Base-by-base conservation (phyloP, 208 protist species). In the Leishmania amazonensis region DNA sequence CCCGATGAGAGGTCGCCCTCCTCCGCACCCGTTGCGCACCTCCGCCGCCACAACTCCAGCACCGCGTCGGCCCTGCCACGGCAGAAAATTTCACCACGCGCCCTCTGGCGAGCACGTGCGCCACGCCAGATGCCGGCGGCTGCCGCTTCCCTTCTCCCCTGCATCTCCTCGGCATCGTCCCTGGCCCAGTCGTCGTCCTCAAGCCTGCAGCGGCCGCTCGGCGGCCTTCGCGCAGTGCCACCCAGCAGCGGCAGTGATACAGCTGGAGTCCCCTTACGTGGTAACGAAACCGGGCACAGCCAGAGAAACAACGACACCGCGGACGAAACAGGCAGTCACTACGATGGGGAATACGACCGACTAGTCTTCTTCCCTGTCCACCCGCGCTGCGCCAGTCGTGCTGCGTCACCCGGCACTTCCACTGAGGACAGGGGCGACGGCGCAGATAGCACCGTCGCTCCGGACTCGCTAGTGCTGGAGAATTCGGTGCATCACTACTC, bases 311-410 rank as follows among this genome's bases (percentile, higher is more conserved):
- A 24, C 51, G 40, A 38, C 73, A 76, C 31, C 31, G n/a, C 19
- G 11, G 54, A 64, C 24, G 75, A 67, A 54, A 8, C 8, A 24
- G 57, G 47, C 54, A 19, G 35, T 13, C 76, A 51, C 64, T 80
- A 72, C 76, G n/a, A 35, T 42, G 76, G 60, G 38, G 76, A 72
- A 42, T 80, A 80, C 62, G 76, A 73, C 60, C 76, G 76, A 47
- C 76, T 80, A 9, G 28, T 80, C 19, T 80, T 80, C 64, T 72
- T 64, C 42, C 40, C 47, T n/a, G 40, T 54, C 40, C 17, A 51
- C 28, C 15, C 13, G 38, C 49, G 21, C 24, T 38, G 40, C 75
- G 11, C 75, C 47, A 8, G 2, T 21, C 24, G 7, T 38, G 1
- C 8, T 28, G 9, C 38, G 35, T 17, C 9, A 13, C 0, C 35